Conservation (phyloP, 176 grass and related monocot species). For the Melocanna baccifera region DNA sequence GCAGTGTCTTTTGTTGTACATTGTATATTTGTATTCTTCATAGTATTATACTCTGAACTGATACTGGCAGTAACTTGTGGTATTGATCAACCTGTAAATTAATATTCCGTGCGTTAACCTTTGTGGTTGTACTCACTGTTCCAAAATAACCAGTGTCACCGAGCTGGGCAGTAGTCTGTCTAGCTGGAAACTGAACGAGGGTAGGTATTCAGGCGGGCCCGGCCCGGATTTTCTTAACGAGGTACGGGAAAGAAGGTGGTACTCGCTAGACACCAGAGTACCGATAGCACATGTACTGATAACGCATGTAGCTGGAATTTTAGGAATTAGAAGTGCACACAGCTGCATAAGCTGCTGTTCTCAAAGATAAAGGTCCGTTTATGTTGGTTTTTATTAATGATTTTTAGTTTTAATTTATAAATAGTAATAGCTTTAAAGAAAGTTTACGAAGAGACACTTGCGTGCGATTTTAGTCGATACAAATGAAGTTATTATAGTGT, state of each 20-base stretch:
- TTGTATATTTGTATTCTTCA: not conserved
- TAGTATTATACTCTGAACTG: not conserved
- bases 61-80: not conserved
- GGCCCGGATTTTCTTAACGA: not conserved
- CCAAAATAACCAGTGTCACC: not conserved
- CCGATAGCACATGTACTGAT: too few relatives aligned
- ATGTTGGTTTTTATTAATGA: rapidly evolving
- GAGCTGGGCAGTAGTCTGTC: not conserved
- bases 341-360: not conserved
- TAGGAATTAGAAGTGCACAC: not conserved
- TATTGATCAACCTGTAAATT: not conserved
- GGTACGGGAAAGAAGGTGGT: not conserved
- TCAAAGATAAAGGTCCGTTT: not conserved
- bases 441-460: rapidly evolving
- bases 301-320: too few relatives aligned
- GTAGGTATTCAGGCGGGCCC: not conserved
- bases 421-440: too few relatives aligned
- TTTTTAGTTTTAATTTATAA: too few relatives aligned
- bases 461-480: too few relatives aligned
- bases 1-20: not conserved
- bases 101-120: not conserved
- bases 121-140: not conserved
- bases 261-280: too few relatives aligned
- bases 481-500: too few relatives aligned
- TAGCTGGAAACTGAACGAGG: not conserved